Evolutionary conservation across 2,329 filamentous ascomycete species (phyloP).

Genomic region (Xylogone sp.): DNA sequence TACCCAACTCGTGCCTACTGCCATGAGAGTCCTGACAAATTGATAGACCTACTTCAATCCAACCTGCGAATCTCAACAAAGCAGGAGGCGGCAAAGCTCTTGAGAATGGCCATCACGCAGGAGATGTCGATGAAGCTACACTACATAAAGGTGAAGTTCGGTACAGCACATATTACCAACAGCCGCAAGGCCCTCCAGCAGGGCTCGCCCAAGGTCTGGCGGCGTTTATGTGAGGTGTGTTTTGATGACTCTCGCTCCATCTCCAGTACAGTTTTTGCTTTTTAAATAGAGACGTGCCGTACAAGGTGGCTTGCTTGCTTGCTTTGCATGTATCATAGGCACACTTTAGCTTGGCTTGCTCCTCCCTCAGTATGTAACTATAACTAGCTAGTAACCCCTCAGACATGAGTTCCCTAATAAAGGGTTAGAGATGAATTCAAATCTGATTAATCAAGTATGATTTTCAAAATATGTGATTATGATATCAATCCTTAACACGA

Average conservation of each 20-base stretch:
- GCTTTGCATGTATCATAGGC: neutral
- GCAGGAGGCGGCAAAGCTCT: slow-evolving; percentile 33
- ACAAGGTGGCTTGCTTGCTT: neutral
- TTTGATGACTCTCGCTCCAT: neutral
- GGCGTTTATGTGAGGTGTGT: slow-evolving; percentile 17
- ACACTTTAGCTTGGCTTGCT: neutral
- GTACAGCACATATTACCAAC: slow-evolving; percentile 40
- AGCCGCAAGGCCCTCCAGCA: slow-evolving; percentile 16
- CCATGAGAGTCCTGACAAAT: neutral
- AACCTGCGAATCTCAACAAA: slow-evolving; percentile 30
- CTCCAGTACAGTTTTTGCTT: too few relatives aligned
- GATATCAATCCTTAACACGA: neutral
- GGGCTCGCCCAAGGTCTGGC: slow-evolving; percentile 23
- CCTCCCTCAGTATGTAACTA: neutral
- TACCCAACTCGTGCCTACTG: neutral
- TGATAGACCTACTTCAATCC: slow-evolving; percentile 38
- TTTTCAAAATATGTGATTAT: neutral
- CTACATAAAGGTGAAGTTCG: slow-evolving; percentile 38
- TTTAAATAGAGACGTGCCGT: neutral
- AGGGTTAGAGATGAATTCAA: neutral
- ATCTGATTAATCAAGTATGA: neutral
- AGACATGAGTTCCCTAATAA: too few relatives aligned
- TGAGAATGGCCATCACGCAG: slow-evolving; percentile 38
- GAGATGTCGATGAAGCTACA: slow-evolving; percentile 37
- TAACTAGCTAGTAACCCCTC: neutral